These are phyloP conservation scores for Senna siamea DNA, from an alignment of 306 rosid species.

Conservation along the genomic window DNA sequence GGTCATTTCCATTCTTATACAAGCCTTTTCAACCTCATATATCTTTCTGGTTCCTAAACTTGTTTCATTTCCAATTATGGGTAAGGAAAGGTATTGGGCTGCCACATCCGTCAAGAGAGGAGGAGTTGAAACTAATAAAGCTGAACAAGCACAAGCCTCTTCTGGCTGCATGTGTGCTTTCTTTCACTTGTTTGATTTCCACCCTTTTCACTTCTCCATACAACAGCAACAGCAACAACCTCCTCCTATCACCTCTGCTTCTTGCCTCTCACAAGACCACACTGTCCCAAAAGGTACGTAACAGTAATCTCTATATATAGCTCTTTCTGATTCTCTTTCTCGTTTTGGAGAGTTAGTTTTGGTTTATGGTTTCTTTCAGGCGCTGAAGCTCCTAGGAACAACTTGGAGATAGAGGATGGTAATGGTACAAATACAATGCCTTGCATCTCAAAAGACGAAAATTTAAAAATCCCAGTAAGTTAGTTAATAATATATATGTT, in stretches of 20 bases:
- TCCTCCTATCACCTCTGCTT: constrained; percentile 37
- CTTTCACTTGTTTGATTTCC: constrained; percentile 85
- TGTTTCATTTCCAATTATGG: constrained; percentile 50
- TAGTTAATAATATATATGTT: background rate
- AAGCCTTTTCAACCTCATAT: constrained; percentile 11
- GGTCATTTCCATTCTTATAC: constrained; percentile 47
- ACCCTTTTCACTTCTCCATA: constrained; percentile 53
- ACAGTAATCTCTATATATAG: background rate
- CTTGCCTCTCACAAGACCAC: constrained; percentile 36
- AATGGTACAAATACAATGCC: constrained; percentile 28
- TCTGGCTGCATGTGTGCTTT: constrained; percentile 87
- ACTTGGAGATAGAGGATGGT: constrained; percentile 62
- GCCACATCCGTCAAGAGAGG: constrained; percentile 60
- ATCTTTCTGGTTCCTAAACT: constrained; percentile 26
- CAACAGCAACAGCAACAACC: constrained; percentile 30
- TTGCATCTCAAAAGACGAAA: constrained; percentile 53
- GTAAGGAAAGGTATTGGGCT: constrained; percentile 65
- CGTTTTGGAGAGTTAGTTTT: background rate
- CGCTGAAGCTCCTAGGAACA: constrained; percentile 81
- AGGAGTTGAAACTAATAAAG: background rate
- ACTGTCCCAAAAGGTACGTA: constrained; percentile 55
- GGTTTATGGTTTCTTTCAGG: constrained; percentile 51
- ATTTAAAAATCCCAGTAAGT: constrained; percentile 72
- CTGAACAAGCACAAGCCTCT: constrained; percentile 30
- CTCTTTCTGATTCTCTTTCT: background rate